Conservation (phyloP, 331 rosid species). For the Stylosanthes scabra region DNA sequence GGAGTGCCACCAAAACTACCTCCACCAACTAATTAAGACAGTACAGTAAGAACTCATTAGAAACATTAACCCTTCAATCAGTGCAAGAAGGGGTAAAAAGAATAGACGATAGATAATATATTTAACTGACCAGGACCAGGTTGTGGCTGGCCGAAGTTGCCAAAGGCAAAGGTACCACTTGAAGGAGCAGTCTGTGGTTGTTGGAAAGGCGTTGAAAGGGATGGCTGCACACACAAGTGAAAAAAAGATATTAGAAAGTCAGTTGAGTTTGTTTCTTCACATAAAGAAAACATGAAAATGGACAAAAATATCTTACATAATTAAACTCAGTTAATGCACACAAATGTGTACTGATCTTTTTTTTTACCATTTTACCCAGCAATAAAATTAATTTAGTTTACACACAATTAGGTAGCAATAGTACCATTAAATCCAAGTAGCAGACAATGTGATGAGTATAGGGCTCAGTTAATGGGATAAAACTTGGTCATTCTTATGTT, state of each 20-base stretch:
- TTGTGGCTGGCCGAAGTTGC: constrained; percentile 67
- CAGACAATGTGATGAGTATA: not conserved
- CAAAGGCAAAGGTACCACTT: constrained; percentile 51
- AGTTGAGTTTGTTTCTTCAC: constrained; percentile 10
- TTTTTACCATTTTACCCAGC: not conserved
- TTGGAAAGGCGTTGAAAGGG: constrained; percentile 67
- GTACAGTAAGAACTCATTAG: constrained; percentile 38
- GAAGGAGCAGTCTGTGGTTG: constrained; percentile 60
- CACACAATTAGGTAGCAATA: not conserved
- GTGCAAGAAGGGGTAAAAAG: constrained; percentile 18
- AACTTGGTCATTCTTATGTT: not conserved
- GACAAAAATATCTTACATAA: not conserved
- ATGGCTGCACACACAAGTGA: constrained; percentile 48
- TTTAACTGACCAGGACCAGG: constrained; percentile 76
- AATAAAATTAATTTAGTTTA: not conserved
- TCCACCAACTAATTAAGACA: constrained; percentile 55
- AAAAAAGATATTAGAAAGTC: constrained; percentile 14
- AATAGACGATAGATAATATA: constrained; percentile 13
- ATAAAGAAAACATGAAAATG: constrained; percentile 1
- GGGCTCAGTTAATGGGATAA: not conserved
- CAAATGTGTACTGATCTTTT: not conserved
- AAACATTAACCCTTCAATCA: constrained; percentile 29
- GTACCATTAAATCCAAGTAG: not conserved
- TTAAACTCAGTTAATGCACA: not conserved
- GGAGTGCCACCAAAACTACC: constrained; percentile 55